Evolutionary conservation across 495 filamentous ascomycete genomes (phyloP), one percentile per base, ranked within the genome.

Genomic region (Wilcoxina mikolae): DNA sequence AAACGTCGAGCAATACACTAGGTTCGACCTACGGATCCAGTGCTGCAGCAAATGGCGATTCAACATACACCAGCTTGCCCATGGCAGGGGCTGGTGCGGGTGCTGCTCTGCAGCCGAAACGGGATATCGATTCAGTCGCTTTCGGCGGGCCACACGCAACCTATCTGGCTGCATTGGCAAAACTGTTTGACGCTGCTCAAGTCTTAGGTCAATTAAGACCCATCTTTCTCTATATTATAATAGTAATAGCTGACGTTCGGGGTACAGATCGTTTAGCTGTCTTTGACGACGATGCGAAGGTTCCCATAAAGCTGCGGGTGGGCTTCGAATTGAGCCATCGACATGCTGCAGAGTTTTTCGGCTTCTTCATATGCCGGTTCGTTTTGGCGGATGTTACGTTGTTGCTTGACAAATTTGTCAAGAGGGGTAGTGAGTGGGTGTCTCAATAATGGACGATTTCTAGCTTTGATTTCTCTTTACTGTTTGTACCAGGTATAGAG

Each of bases 281-380:
- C 48, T 88, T 94, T 71, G 87, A 94, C 38, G 91, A 98, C 66
- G 90, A 94, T 67, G 88, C 87, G 10, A 86, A 90, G 48, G 52
- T 71, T 78, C 78, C 58, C 17, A 80, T 77, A 52, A 84, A 81
- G 59, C 94, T 89, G 24, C 87, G 94, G 60, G 87, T 96, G 50
- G 93, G 91, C 17, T 75, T 98, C 26, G 93, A 98, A 68, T 76
- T 96, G 17, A 87, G 86, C 67, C 85, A 86, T 26, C 79, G 88
- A 18, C 90, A 95, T 69, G 93, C 91, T 9, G 86, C 93, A 27
- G 91, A 96, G 64, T 98, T 98, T 71, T 98, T 98, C 67, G 89
- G 82, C 26, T 95, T 98, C 69, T 96, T 87, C 66, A 75, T 98
- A 17, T 95, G 90, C 68, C 85, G 93, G 15, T 98, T 96, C 66